phyloP scores from a whole-genome alignment of 176 grass and related monocot genomes.

The Miscanthus lutarioriparius region DNA sequence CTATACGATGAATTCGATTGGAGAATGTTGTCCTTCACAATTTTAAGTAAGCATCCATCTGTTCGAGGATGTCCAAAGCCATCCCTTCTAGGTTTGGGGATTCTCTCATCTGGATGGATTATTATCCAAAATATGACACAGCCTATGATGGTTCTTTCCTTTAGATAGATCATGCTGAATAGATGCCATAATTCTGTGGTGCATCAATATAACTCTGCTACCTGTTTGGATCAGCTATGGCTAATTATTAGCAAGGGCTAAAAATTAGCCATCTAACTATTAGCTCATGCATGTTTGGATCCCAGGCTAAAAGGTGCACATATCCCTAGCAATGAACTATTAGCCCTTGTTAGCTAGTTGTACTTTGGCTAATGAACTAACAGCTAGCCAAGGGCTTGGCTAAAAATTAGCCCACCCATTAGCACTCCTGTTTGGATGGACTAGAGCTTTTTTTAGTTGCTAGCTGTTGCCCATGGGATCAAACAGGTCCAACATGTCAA shows the following conservation, averaged over 20 bases:
- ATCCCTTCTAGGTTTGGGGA: not conserved
- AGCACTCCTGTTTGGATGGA: not conserved
- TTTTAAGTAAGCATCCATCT: not conserved
- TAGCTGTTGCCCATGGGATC: not conserved
- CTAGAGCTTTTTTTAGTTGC: not conserved
- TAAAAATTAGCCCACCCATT: not conserved
- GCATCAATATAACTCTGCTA: not conserved
- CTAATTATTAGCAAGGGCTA: not conserved
- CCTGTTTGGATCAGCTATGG: not conserved
- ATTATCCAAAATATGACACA: not conserved
- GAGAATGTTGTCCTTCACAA: not conserved
- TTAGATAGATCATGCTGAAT: conserved; percentile 2
- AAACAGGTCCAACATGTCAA: not conserved
- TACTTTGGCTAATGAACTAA: not conserved
- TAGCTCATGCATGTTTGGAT: not conserved
- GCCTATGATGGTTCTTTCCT: conserved; percentile 13
- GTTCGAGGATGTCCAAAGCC: not conserved
- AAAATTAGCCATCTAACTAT: not conserved
- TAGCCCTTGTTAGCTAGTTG: not conserved
- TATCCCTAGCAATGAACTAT: not conserved
- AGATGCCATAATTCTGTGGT: not conserved
- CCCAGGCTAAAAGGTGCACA: not conserved
- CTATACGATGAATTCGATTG: not conserved
- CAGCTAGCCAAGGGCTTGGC: not conserved
- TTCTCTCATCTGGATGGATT: not conserved